Evolutionary conservation across 805 yeast species (phyloP), one percentile per base, ranked within the genome.

Genomic region (Lachancea kluyveri): DNA sequence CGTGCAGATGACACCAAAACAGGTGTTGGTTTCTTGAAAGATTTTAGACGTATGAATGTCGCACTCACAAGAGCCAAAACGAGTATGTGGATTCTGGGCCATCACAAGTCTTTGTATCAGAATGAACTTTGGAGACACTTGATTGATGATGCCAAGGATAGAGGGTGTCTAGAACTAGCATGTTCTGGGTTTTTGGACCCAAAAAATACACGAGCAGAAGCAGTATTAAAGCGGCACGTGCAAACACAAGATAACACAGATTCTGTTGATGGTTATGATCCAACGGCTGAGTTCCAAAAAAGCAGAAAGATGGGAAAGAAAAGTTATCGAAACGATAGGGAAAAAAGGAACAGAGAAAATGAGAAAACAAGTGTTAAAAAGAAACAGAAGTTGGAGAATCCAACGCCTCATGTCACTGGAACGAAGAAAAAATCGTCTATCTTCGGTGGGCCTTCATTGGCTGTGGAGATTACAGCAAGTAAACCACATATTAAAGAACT

Each of bases 21-120:
- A 15, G 70, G 77, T 28, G 85, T 90, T 37, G 98, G 97, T 11
- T 92, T 92, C 60, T 68, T 92, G 54, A 79, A 81, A 28, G 99
- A 92, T 59, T 70, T 79, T 22, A 72, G 98, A 42, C 83, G 98
- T 64, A 85, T 92, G 95, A 92, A 92, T 57, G 98, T 92, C 33
- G 97, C 96, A 0, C 62, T 92, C 21, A 90, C 97, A 1, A 82
- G 99, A 64, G 96, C 97, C 0, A 74, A 80, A 45, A 71, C 94
- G 1, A 82, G 97, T 1, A 63, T 92, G 42, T 92, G 97, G 97
- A 78, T 92, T 35, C 57, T 94, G 10, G 98, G 98, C 13, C 78
- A 83, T 45, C 72, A 68, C 18, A 62, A 66, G n/a, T 76, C 94
- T 1, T 68, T 90, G 42, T 46, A 54, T 5, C 61, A 72, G 33